Conservation (phyloP, 805 yeast genomes). For the Candida coleopterorum region DNA sequence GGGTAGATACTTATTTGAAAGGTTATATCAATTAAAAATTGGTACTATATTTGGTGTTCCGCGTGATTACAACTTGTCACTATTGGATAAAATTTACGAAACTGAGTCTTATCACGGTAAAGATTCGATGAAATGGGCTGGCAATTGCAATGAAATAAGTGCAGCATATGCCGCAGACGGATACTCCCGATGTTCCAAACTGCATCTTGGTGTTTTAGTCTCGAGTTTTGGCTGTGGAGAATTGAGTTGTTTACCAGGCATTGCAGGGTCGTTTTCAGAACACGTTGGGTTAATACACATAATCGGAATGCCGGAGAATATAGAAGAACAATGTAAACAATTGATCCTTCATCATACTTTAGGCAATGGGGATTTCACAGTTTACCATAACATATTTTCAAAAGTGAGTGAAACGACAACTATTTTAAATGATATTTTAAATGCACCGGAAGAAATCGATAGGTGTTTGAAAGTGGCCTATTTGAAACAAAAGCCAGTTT, state of each 20-base stretch:
- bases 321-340: constrained; percentile 35
- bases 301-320: constrained; percentile 35
- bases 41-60: constrained; percentile 38
- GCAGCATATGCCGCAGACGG: constrained; percentile 44
- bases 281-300: constrained; percentile 38
- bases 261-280: constrained; percentile 39
- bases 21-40: constrained; percentile 34
- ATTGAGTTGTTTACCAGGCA: constrained; percentile 34
- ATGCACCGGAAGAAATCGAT: constrained; percentile 36
- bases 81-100: constrained; percentile 36
- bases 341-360: constrained; percentile 39
- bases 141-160: constrained; percentile 41
- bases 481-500: constrained; percentile 35
- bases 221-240: constrained; percentile 42
- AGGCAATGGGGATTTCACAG: constrained; percentile 39
- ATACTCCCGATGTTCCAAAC: constrained; percentile 30
- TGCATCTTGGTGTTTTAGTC: constrained; percentile 29
- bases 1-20: constrained; percentile 37
- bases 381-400: constrained; percentile 37
- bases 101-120: constrained; percentile 23
- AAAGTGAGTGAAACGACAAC: constrained; percentile 34
- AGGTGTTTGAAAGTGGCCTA: constrained; percentile 36
- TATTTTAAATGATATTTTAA: constrained; percentile 28
- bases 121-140: constrained; percentile 33
- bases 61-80: constrained; percentile 36